Conservation (phyloP, 257 asterid species). For the Nicotiana knightiana region DNA sequence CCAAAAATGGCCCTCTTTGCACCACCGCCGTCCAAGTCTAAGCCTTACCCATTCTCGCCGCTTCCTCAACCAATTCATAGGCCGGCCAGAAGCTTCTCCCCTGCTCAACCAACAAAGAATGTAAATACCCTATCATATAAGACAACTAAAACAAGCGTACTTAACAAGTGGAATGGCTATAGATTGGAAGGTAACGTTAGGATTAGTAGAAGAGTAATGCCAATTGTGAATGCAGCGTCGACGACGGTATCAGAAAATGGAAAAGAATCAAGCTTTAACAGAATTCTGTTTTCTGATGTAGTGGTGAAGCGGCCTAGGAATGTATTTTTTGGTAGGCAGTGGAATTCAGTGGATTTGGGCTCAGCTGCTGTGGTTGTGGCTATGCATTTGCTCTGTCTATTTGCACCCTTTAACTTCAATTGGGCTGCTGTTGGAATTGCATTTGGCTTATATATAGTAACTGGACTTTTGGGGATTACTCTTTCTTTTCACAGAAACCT, state of each 20-base stretch:
- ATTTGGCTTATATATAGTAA: constrained; percentile 45
- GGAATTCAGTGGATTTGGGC: constrained; percentile 50
- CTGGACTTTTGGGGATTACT: constrained; percentile 76
- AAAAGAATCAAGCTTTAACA: constrained; percentile 36
- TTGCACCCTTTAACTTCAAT: constrained; percentile 64
- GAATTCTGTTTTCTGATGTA: constrained; percentile 61
- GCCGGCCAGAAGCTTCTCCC: constrained; percentile 14
- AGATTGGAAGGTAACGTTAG: constrained; percentile 8
- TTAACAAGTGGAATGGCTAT: constrained; percentile 5
- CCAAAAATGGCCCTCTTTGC: constrained; percentile 40
- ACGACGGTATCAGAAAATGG: constrained; percentile 28
- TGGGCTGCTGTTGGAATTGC: constrained; percentile 55
- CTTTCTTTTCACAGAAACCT: constrained; percentile 79
- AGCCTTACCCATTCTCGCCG: constrained; percentile 25
- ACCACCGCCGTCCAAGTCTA: constrained; percentile 35
- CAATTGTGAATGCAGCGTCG: constrained; percentile 36
- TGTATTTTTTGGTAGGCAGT: constrained; percentile 43
- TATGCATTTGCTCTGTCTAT: constrained; percentile 54
- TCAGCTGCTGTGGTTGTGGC: constrained; percentile 42
- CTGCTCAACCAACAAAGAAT: constrained; percentile 10
- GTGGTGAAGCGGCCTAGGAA: constrained; percentile 48
- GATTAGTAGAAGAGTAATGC: constrained; percentile 17
- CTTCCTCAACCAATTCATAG: constrained; percentile 12
- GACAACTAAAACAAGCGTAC: background rate
- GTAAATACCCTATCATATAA: constrained; percentile 9